These are phyloP conservation scores for Petasospora rhodanensis DNA, from an alignment of 1,139 yeast species.

Conservation along the genomic window DNA sequence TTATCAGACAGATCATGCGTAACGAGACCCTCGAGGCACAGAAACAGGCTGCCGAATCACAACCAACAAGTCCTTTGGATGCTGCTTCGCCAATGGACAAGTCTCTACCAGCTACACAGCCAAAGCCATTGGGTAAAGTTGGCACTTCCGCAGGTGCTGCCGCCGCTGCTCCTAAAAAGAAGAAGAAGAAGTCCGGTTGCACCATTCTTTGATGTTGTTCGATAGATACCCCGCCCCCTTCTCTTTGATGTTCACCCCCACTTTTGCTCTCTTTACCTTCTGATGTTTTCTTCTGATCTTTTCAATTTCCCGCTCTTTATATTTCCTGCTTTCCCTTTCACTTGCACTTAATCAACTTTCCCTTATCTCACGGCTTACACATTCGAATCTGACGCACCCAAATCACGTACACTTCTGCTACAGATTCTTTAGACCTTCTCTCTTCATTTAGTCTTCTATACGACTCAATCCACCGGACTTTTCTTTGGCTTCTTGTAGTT, in stretches of 20 bases:
- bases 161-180: constrained; percentile 4
- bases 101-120: too few species aligned
- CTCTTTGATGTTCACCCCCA: too few species aligned
- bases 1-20: constrained; percentile 83
- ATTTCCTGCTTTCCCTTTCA: too few species aligned
- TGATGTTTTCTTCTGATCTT: too few species aligned
- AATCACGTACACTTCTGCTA: background rate
- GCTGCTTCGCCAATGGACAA: background rate
- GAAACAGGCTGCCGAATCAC: constrained; percentile 8
- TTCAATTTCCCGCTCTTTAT: too few species aligned
- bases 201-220: constrained; percentile 5
- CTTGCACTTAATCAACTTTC: too few species aligned
- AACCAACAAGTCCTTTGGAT: constrained; percentile 4
- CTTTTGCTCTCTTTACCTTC: too few species aligned
- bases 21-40: constrained; percentile 42
- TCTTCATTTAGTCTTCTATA: background rate
- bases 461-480: constrained; percentile 2
- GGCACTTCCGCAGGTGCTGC: background rate
- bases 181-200: constrained; percentile 12
- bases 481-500: constrained; percentile 5
- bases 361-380: too few species aligned
- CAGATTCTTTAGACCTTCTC: background rate
- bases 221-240: too few species aligned
- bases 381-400: too few species aligned
- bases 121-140: constrained; percentile 20